Evolutionary conservation across 352 stramenopile species (phyloP).

Genomic region (Globisporangium lucens): DNA sequence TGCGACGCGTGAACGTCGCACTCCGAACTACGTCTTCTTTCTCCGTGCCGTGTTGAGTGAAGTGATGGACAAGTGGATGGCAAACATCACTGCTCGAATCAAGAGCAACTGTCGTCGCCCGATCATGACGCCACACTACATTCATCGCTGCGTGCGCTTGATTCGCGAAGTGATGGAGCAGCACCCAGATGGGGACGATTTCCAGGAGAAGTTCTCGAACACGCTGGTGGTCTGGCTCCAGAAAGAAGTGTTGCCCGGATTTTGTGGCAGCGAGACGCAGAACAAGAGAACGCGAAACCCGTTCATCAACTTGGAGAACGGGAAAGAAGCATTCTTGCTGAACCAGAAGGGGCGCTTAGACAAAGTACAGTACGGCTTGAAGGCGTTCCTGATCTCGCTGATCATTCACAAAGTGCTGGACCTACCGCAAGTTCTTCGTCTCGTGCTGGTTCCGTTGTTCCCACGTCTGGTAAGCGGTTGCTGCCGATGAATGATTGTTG

Average conservation of each 20-base stretch:
- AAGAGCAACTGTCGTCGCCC: slow-evolving; percentile 74
- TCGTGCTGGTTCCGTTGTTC: slow-evolving; percentile 81
- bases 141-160: slow-evolving; percentile 81
- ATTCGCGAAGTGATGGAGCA: slow-evolving; percentile 83
- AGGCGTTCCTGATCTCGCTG: slow-evolving; percentile 79
- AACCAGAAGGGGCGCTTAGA: slow-evolving; percentile 85
- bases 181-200: slow-evolving; percentile 81
- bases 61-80: slow-evolving; percentile 90
- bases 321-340: slow-evolving; percentile 75
- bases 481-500: no score
- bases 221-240: slow-evolving; percentile 83
- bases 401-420: slow-evolving; percentile 86
- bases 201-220: slow-evolving; percentile 83
- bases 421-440: slow-evolving; percentile 75
- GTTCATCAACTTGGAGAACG: slow-evolving; percentile 78
- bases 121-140: slow-evolving; percentile 80
- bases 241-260: slow-evolving; percentile 81
- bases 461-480: slow-evolving; percentile 47
- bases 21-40: slow-evolving; percentile 86
- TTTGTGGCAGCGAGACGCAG: slow-evolving; percentile 71
- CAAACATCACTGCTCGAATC: slow-evolving; percentile 53
- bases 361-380: slow-evolving; percentile 82
- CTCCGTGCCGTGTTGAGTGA: slow-evolving; percentile 79
- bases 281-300: slow-evolving; percentile 73
- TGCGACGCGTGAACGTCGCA: slow-evolving; percentile 68